Evolutionary conservation across 495 filamentous ascomycete genomes (phyloP).

Genomic region (Jackrogersella minutella): DNA sequence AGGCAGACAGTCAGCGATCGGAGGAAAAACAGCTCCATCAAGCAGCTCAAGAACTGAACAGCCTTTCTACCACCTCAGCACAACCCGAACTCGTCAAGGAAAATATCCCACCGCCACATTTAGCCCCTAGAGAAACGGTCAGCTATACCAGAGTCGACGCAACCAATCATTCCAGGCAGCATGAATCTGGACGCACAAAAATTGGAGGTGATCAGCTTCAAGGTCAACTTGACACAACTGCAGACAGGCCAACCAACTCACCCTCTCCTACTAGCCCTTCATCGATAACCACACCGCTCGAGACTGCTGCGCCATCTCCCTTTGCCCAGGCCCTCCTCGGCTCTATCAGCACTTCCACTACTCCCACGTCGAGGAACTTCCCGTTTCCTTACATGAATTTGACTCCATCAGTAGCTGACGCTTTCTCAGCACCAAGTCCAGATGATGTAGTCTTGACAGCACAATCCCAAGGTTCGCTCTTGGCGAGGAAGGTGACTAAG

Average conservation of each 20-base stretch:
- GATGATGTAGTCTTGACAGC: constrained; percentile 90
- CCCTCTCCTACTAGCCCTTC: background rate
- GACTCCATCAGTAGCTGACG: constrained; percentile 53
- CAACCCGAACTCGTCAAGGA: constrained; percentile 24
- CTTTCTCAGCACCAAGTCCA: constrained; percentile 90
- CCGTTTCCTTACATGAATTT: constrained; percentile 61
- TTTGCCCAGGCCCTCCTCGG: constrained; percentile 77
- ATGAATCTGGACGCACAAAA: background rate
- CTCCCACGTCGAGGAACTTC: constrained; percentile 54
- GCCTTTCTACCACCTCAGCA: constrained; percentile 1
- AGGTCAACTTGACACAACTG: background rate
- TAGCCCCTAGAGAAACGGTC: background rate
- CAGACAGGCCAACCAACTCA: background rate
- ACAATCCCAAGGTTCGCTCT: constrained; percentile 86
- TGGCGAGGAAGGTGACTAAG: constrained; percentile 46
- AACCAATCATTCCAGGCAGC: background rate
- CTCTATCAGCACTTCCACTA: constrained; percentile 27
- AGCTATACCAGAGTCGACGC: background rate
- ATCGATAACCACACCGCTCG: constrained; percentile 2
- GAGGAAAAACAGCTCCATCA: constrained; percentile 40
- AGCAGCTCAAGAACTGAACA: constrained; percentile 6
- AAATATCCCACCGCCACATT: constrained; percentile 3
- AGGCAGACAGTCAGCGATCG: constrained; percentile 70
- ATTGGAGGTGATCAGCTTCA: background rate
- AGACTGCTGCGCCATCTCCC: constrained; percentile 60